Percentiles rank a stretch among this genome's conserved stretches.
Evolutionary conservation across 139 green algal species (phyloP).

Genomic region (Yamagishiella unicocca): DNA sequence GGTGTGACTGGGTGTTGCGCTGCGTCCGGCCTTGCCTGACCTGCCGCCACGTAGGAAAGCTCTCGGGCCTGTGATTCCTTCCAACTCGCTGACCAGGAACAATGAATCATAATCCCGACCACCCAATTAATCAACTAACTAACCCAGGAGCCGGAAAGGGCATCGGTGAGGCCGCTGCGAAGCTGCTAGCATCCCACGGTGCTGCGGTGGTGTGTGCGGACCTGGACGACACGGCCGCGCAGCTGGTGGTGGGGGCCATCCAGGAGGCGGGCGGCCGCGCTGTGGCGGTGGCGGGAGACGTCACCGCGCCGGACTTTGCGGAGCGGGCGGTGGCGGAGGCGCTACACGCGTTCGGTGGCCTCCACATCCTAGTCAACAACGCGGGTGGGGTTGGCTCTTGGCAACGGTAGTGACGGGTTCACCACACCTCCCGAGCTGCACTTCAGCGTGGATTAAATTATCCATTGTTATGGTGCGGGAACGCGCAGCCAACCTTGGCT

Average conservation of each 20-base stretch:
- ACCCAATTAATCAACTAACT: too few species aligned
- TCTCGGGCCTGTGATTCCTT: too few species aligned
- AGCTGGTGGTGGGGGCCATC: slow-evolving; percentile 67
- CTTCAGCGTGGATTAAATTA: too few species aligned
- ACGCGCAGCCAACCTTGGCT: too few species aligned
- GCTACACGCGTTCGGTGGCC: slow-evolving; percentile 69
- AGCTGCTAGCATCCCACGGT: slow-evolving; percentile 79
- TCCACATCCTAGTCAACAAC: slow-evolving; percentile 66
- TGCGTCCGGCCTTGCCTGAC: too few species aligned
- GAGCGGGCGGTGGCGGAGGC: slow-evolving; percentile 64
- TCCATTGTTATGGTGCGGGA: too few species aligned
- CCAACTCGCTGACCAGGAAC: too few species aligned
- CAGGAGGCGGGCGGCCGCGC: slow-evolving; percentile 40
- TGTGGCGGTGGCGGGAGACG: slow-evolving; percentile 72
- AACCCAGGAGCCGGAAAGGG: slow-evolving; percentile 78
- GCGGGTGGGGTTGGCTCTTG: slow-evolving; percentile 53
- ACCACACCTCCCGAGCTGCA: too few species aligned
- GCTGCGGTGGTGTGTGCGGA: slow-evolving; percentile 80
- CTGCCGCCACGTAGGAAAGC: too few species aligned
- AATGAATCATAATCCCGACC: too few species aligned
- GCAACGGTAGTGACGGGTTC: not conserved
- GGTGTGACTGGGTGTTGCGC: too few species aligned
- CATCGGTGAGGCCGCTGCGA: slow-evolving; percentile 79
- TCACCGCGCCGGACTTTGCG: slow-evolving; percentile 75
- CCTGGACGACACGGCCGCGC: slow-evolving; percentile 72